Evolutionary conservation across 1,139 yeast species (phyloP).

Genomic region (Lodderomyces orthopsilosis): DNA sequence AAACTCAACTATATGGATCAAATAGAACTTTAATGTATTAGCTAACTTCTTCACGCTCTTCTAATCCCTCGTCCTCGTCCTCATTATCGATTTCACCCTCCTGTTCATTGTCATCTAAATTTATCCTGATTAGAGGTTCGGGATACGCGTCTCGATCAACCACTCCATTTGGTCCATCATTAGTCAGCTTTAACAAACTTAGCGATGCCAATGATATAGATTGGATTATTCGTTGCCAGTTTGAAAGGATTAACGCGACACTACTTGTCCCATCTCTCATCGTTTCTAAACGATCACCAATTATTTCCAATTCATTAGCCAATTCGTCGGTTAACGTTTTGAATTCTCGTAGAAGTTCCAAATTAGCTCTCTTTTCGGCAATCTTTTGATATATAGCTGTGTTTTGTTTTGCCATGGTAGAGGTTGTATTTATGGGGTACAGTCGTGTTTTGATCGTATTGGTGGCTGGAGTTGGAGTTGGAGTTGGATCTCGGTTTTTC

Average conservation of each 20-base stretch:
- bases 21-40: neutral
- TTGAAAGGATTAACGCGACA: slow-evolving; percentile 53
- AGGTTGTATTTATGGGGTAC: neutral
- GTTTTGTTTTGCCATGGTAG: slow-evolving; percentile 13
- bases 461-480: neutral
- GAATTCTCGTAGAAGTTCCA: slow-evolving; percentile 50
- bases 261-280: slow-evolving; percentile 60
- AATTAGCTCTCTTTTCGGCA: slow-evolving; percentile 50
- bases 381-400: slow-evolving; percentile 30
- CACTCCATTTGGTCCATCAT: slow-evolving; percentile 38
- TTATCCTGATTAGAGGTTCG: slow-evolving; percentile 65
- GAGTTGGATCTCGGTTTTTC: slow-evolving; percentile 2
- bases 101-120: slow-evolving; percentile 24
- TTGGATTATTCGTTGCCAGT: slow-evolving; percentile 69
- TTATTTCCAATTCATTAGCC: slow-evolving; percentile 45
- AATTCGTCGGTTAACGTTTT: slow-evolving; percentile 46
- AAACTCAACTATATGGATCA: no score
- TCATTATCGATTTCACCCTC: slow-evolving; percentile 10
- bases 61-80: slow-evolving; percentile 3
- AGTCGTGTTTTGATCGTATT: neutral
- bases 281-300: slow-evolving; percentile 47
- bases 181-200: slow-evolving; percentile 49
- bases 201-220: slow-evolving; percentile 68
- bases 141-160: slow-evolving; percentile 49
- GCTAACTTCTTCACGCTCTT: neutral